Conservation (phyloP, 192 early-diverging fungal genomes). For the Backusella australiensis region DNA sequence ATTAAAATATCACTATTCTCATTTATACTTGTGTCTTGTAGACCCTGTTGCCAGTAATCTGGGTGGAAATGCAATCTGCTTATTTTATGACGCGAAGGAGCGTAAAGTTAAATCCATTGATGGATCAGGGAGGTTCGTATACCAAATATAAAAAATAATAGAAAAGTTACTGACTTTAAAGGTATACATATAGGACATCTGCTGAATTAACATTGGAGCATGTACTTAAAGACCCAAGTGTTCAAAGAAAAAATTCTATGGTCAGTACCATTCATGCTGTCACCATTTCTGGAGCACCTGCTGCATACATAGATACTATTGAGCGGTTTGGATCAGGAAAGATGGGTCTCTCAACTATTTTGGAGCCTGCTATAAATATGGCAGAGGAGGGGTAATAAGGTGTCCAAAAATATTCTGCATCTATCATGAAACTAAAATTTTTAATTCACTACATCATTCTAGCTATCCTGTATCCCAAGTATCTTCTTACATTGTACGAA, state of each 20-base stretch:
- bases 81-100: too few species aligned
- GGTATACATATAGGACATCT: neutral
- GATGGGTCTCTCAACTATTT: slow-evolving; percentile 49
- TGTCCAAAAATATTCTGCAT: too few species aligned
- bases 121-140: too few species aligned
- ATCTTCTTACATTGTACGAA: slow-evolving; percentile 14
- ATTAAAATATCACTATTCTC: too few species aligned
- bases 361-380: slow-evolving; percentile 63
- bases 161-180: neutral
- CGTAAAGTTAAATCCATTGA: too few species aligned
- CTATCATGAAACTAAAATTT: too few species aligned
- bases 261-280: slow-evolving; percentile 40
- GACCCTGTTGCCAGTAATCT: too few species aligned
- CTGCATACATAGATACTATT: slow-evolving; percentile 68
- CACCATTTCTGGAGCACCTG: slow-evolving; percentile 71
- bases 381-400: slow-evolving; percentile 59
- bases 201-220: slow-evolving; percentile 47
- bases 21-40: neutral
- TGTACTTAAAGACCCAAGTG: slow-evolving; percentile 30
- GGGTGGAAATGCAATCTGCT: too few species aligned
- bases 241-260: slow-evolving; percentile 32
- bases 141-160: too few species aligned
- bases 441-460: neutral
- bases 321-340: slow-evolving; percentile 60
- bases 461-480: slow-evolving; percentile 22